These are phyloP conservation scores for Aspergillus leporis DNA, from an alignment of 495 filamentous ascomycete species.

Conservation along the genomic window DNA sequence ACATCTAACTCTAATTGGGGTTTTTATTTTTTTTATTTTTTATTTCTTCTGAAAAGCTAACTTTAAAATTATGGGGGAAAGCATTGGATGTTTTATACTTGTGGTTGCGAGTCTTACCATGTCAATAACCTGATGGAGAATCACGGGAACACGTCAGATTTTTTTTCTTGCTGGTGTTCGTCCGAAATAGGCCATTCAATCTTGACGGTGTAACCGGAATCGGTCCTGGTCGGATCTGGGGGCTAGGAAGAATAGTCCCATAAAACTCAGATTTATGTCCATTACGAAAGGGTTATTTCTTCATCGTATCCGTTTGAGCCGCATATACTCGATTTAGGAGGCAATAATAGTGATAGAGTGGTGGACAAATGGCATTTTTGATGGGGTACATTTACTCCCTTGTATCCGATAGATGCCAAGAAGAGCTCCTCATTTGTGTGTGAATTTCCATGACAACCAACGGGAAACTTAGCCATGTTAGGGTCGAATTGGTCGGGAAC, in stretches of 20 bases:
- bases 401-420: constrained; percentile 41
- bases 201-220: background rate
- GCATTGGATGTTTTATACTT: background rate
- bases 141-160: constrained; percentile 39
- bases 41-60: too few species aligned
- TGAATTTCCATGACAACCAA: constrained; percentile 27
- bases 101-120: background rate
- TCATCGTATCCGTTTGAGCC: background rate
- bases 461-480: background rate
- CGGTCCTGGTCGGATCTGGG: background rate
- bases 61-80: background rate
- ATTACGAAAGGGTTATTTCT: background rate
- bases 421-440: constrained; percentile 35
- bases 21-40: too few species aligned
- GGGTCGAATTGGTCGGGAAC: background rate
- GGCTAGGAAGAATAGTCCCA: background rate
- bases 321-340: background rate
- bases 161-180: constrained; percentile 27
- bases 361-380: constrained; percentile 3
- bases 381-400: constrained; percentile 27
- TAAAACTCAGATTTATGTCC: background rate
- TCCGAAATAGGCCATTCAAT: constrained; percentile 18
- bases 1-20: too few species aligned
- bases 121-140: constrained; percentile 7
- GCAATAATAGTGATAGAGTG: background rate